Base-by-base conservation (phyloP, 1,139 yeast genomes). In the Geotrichum reessii region DNA sequence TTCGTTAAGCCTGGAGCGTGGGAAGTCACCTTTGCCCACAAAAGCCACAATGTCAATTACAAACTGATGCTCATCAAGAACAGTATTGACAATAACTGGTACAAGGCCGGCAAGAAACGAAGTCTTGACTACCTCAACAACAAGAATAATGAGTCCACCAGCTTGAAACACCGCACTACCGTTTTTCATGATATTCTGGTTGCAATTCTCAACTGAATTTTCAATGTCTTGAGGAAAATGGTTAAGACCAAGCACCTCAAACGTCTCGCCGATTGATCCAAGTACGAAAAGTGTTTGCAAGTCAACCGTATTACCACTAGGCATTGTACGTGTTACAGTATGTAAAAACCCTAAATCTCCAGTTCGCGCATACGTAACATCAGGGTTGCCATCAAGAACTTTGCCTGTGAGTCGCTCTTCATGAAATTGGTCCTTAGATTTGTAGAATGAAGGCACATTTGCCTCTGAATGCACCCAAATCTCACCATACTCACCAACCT, bases 401-500 rank as follows among this genome's bases (percentile, higher is more conserved):
- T 76, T 78, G 21, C 88, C 88, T 47, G 72, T 69, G 63, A 87
- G 80, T 60, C 86, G 85, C 47, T 74, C 76, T 6, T 75, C 68
- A 33, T 76, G 75, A 59, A 78, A 74, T 31, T 71, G 66, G 58
- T 75, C 80, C 62, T 59, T 73, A 1, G 85, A 83, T 61, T 81
- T 80, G 54, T 85, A 82, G 69, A 86, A 86, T 3, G 83, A 81
- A 8, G 77, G 71, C 44, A 85, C 85, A 65, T 86, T 90, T 0
- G 93, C 96, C 65, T 91, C 96, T 0, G 96, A 87, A 62, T 87
- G 82, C 1, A 93, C 95, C 99, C 99, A 93, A 52, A 93, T 91
- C 73, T 93, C 99, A 47, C 99, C 99, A 71, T 84, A 86, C 71
- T 95, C 99, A n/a, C 98, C 98, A 60, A 85, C 86, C 62, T 81